Evolutionary conservation across 2,329 filamentous ascomycete genomes (phyloP), one percentile per base, ranked within the genome.

Genomic region (Xylariaceae sp.): DNA sequence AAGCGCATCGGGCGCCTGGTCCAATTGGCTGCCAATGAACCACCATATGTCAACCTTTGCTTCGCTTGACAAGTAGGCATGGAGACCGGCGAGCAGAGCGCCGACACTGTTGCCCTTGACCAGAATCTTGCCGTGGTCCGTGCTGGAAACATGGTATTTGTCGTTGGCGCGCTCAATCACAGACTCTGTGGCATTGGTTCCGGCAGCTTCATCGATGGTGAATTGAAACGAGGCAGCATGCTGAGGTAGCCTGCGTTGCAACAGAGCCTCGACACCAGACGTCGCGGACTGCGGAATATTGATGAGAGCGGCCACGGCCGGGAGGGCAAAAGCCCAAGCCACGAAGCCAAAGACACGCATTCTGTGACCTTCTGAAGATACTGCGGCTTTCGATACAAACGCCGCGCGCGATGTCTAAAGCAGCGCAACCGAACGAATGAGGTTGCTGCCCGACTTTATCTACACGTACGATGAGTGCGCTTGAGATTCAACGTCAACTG

Each of bases 21-120:
- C 32, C 14, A 57, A 39, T 15, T 55, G 55, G 27, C 49, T 55
- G 27, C 53, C 55, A 15, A 55, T 46, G 33, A 51, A 57, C 55
- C 55, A 57, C 52, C 52, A 57, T 30, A 52, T 51, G 39, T 55
- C 52, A 43, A 57, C 47, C 14, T 57, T 52, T 30, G 49, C 52
- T 40, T 54, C 38, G 14, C 42, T 48, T 19, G 54, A 56, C 15
- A 56, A 30, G 22, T 56, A 56, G 31, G 48, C 42, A 44, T 54
- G 51, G 11, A 56, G 54, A 44, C 54, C 54, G 33, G 49, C 44
- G 33, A 55, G 32, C 30, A 57, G 44, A 17, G 27, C 54, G 35
- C 49, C 43, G 0, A 51, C 52, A 2, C 48, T 55, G 22, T 57
- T 53, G 12, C 54, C 54, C 19, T 55, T 49, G 3, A 57, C 52